Conservation (phyloP, 176 grass and related monocot genomes). For the Oryza meyeriana region DNA sequence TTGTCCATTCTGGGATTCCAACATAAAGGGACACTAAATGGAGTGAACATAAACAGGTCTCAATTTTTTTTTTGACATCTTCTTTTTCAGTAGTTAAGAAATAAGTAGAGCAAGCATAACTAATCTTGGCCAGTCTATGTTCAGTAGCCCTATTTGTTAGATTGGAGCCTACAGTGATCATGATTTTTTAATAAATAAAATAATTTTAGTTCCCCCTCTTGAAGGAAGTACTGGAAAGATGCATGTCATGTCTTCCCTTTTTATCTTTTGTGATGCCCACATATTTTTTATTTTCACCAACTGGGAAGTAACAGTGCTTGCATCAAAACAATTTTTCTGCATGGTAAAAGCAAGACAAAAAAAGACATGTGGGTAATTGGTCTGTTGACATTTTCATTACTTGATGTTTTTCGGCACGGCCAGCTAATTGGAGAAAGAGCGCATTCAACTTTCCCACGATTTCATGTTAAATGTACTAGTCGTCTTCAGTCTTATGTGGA, state of each 20-base stretch:
- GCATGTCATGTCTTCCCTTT: neutral
- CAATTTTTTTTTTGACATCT: neutral
- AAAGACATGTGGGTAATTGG: neutral
- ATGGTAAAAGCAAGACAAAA: neutral
- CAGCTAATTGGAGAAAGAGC: conserved; percentile 91
- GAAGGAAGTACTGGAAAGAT: neutral
- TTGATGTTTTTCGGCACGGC: conserved; percentile 44
- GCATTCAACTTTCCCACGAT: conserved; percentile 96
- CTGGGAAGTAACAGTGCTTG: neutral
- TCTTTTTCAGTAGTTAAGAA: neutral
- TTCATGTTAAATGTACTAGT: conserved; percentile 97
- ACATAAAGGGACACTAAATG: neutral
- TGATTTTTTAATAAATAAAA: conserved; percentile 5
- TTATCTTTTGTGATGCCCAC: neutral
- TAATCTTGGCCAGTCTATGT: neutral
- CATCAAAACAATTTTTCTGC: neutral
- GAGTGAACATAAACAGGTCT: neutral
- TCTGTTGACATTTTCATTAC: neutral
- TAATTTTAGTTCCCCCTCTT: neutral
- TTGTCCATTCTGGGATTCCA: neutral
- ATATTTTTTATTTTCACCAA: neutral
- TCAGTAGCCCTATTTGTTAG: neutral
- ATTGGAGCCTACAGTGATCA: neutral
- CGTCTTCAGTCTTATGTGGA: conserved; percentile 54
- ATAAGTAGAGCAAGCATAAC: neutral